These are phyloP conservation scores for Globisporangium cederbergense DNA, from an alignment of 352 stramenopile genomes.

Conservation along the genomic window DNA sequence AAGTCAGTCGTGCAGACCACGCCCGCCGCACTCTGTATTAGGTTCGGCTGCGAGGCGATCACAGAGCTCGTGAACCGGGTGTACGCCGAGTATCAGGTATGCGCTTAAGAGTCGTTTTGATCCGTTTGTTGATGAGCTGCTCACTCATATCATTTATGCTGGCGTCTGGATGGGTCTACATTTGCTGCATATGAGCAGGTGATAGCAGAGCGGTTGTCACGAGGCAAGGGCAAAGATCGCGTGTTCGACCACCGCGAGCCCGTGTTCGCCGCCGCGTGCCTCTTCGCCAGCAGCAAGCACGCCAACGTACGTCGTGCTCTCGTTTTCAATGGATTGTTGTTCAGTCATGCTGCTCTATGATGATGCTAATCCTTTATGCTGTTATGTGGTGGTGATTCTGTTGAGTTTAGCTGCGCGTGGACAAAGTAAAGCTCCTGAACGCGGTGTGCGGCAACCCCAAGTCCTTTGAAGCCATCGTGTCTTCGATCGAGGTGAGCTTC, in stretches of 20 bases:
- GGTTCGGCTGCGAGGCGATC: conserved; percentile 65
- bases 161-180: background rate
- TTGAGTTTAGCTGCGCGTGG: conserved; percentile 44
- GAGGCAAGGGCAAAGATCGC: conserved; percentile 20
- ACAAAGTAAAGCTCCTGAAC: conserved; percentile 52
- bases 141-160: background rate
- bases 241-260: conserved; percentile 41
- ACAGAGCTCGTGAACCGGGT: conserved; percentile 60
- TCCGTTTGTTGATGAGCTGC: background rate
- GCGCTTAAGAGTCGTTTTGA: background rate
- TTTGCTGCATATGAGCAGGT: conserved; percentile 12
- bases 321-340: background rate
- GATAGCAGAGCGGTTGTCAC: conserved; percentile 24
- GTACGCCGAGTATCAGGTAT: conserved; percentile 47
- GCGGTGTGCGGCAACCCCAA: conserved; percentile 58
- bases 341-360: background rate
- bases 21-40: conserved; percentile 60
- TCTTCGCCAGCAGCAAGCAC: conserved; percentile 64
- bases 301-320: conserved; percentile 32
- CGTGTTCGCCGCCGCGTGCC: conserved; percentile 59
- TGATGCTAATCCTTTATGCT: background rate
- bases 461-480: conserved; percentile 63
- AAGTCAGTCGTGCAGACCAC: conserved; percentile 43
- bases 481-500: conserved; percentile 50
- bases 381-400: background rate